These are phyloP conservation scores for Metschnikowia aberdeeniae DNA, from an alignment of 805 yeast species.

Conservation along the genomic window DNA sequence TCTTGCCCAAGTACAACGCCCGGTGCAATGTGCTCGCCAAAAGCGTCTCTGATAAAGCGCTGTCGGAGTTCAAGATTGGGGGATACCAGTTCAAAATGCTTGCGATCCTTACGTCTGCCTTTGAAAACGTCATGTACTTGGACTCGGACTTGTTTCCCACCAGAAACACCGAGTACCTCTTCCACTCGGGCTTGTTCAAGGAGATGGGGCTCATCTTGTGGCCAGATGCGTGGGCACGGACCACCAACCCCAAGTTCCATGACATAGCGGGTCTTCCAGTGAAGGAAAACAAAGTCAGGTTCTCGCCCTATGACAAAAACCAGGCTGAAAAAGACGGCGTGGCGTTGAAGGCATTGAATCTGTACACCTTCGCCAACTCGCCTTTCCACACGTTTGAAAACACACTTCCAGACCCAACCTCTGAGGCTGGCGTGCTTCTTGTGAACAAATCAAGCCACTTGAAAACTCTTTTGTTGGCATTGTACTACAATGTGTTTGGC, in stretches of 20 bases:
- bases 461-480: slow-evolving; percentile 52
- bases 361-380: slow-evolving; percentile 26
- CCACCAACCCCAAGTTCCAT: slow-evolving; percentile 57
- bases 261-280: slow-evolving; percentile 46
- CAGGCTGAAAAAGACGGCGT: slow-evolving; percentile 33
- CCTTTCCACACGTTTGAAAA: slow-evolving; percentile 60
- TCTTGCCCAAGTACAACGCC: slow-evolving; percentile 43
- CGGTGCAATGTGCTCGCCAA: slow-evolving; percentile 43
- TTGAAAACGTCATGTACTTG: slow-evolving; percentile 44
- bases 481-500: slow-evolving; percentile 64
- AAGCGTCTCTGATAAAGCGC: slow-evolving; percentile 14
- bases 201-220: slow-evolving; percentile 50
- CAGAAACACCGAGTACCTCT: slow-evolving; percentile 41
- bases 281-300: slow-evolving; percentile 30
- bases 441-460: slow-evolving; percentile 58
- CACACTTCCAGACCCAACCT: slow-evolving; percentile 60
- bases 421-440: slow-evolving; percentile 69
- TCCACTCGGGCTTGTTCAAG: slow-evolving; percentile 43
- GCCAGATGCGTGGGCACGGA: slow-evolving; percentile 73
- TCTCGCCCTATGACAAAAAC: slow-evolving; percentile 32
- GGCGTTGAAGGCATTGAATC: slow-evolving; percentile 19
- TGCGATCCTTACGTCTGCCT: slow-evolving; percentile 59
- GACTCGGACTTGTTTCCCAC: slow-evolving; percentile 52
- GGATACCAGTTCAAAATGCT: slow-evolving; percentile 52
- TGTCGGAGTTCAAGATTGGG: slow-evolving; percentile 25